Conservation (phyloP, 768 basidiomycete genomes). For the Mycena polygramma region DNA sequence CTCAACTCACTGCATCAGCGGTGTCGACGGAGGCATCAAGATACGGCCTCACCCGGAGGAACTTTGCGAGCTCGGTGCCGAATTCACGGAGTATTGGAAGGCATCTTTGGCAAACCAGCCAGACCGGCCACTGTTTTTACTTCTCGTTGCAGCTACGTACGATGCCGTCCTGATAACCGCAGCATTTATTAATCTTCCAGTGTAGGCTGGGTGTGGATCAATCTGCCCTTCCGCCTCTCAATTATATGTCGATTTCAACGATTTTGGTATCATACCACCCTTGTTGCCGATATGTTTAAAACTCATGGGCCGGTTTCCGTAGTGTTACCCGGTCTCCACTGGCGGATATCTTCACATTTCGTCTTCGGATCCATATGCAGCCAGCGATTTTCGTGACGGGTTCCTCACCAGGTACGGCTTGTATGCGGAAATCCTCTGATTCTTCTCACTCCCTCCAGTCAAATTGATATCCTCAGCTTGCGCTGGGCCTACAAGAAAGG, state of each 20-base stretch:
- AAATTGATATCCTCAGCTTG: constrained; percentile 45
- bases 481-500: constrained; percentile 54
- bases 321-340: constrained; percentile 51
- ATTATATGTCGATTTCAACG: constrained; percentile 13
- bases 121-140: constrained; percentile 56
- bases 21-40: constrained; percentile 55
- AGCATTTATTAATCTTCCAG: background rate
- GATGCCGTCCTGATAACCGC: background rate
- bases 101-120: constrained; percentile 49
- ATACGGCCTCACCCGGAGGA: constrained; percentile 56
- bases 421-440: too few relatives aligned
- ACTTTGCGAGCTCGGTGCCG: constrained; percentile 50
- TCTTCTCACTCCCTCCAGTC: background rate
- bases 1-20: constrained; percentile 40
- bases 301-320: background rate
- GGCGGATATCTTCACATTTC: constrained; percentile 53
- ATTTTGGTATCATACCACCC: background rate
- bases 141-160: constrained; percentile 47
- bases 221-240: constrained; percentile 35
- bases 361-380: constrained; percentile 44
- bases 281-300: background rate
- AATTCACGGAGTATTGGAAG: constrained; percentile 49
- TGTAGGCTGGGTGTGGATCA: constrained; percentile 23
- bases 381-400: constrained; percentile 49
- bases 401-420: constrained; percentile 46